Evolutionary conservation across 306 rosid species (phyloP).

Genomic region (Aeschynomene evenia): DNA sequence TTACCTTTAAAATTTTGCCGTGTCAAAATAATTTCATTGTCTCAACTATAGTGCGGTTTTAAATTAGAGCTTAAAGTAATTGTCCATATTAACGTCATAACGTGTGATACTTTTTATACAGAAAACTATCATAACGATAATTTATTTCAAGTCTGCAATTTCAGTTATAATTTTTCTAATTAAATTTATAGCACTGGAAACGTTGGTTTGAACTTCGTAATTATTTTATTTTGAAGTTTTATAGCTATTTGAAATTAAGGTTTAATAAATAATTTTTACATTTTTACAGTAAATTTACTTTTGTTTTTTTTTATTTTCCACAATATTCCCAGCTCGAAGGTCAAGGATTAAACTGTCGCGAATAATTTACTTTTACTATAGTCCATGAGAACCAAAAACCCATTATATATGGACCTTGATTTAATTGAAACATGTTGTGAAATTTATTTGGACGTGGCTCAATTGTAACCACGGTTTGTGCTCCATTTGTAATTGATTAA

Average conservation of each 20-base stretch:
- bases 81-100: too few relatives aligned
- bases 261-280: not conserved
- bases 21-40: too few relatives aligned
- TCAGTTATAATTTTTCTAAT: not conserved
- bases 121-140: too few relatives aligned
- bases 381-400: not conserved
- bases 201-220: not conserved
- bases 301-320: too few relatives aligned
- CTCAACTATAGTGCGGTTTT: too few relatives aligned
- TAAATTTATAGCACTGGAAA: not conserved
- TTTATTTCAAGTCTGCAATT: too few relatives aligned
- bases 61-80: too few relatives aligned
- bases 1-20: too few relatives aligned
- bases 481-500: not conserved
- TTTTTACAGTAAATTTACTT: not conserved
- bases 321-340: too few relatives aligned
- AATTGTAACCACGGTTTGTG: constrained; percentile 27
- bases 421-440: not conserved
- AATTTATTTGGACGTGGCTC: constrained; percentile 14
- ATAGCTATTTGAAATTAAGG: not conserved
- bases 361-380: too few relatives aligned
- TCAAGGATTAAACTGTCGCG: too few relatives aligned
- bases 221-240: not conserved
- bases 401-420: not conserved
- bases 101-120: too few relatives aligned